These are phyloP conservation scores for Eucalyptus fibrosa DNA, from an alignment of 345 rosid species.

Conservation along the genomic window DNA sequence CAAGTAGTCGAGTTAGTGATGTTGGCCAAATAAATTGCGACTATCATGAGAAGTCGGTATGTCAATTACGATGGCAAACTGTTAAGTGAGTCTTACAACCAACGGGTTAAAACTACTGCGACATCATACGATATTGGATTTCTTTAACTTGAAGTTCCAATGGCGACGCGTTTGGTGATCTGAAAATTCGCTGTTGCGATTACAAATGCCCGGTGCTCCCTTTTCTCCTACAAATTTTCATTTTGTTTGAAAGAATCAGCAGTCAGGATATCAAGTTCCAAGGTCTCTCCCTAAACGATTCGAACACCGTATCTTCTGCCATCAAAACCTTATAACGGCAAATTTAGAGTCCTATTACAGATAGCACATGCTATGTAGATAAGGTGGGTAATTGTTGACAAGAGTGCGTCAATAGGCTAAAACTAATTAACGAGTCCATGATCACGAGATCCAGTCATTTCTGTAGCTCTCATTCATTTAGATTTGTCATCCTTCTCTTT, in stretches of 20 bases:
- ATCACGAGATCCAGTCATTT: background rate
- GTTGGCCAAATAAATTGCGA: background rate
- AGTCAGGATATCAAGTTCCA: background rate
- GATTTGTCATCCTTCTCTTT: background rate
- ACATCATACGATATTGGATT: background rate
- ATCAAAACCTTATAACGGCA: background rate
- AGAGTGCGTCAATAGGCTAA: background rate
- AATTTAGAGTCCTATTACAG: background rate
- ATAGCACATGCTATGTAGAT: background rate
- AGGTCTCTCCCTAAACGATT: background rate
- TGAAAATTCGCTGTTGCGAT: background rate
- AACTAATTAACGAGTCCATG: background rate
- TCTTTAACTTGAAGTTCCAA: background rate
- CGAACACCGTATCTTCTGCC: background rate
- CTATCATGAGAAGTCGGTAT: background rate
- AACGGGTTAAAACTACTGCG: background rate
- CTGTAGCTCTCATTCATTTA: background rate
- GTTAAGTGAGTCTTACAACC: background rate
- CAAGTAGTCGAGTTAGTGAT: background rate
- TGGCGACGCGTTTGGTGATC: accelerated
- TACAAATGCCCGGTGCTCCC: accelerated
- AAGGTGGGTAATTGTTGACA: background rate
- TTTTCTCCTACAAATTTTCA: background rate
- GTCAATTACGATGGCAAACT: background rate
- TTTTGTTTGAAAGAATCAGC: background rate